phyloP scores from a whole-genome alignment of 306 rosid species.

The Sechiopsis laciniata region DNA sequence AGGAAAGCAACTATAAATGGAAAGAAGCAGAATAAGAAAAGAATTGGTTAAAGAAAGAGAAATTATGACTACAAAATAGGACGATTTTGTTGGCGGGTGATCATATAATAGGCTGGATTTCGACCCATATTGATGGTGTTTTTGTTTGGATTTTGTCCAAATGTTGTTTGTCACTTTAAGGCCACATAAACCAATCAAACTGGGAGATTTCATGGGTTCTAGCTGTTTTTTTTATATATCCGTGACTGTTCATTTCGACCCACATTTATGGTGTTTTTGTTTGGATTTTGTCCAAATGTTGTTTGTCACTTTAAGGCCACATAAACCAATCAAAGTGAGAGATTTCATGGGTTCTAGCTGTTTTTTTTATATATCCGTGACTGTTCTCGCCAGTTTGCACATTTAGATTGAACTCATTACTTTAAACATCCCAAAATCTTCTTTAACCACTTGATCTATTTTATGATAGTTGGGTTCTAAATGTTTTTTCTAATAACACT shows the following conservation, averaged over 20 bases:
- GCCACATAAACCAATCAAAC: not conserved
- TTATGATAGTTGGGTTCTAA: too few relatives aligned
- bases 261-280: not conserved
- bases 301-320: not conserved
- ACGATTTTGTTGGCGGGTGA: not conserved
- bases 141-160: not conserved
- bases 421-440: too few relatives aligned
- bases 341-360: too few relatives aligned
- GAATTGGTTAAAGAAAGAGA: not conserved
- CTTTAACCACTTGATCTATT: too few relatives aligned
- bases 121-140: not conserved
- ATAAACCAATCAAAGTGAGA: too few relatives aligned
- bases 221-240: too few relatives aligned
- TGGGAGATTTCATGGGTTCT: too few relatives aligned
- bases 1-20: not conserved
- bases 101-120: not conserved
- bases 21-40: not conserved
- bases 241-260: too few relatives aligned
- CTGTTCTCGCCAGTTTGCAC: too few relatives aligned
- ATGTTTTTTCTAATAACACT: too few relatives aligned
- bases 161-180: conserved; percentile 8
- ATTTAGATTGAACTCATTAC: too few relatives aligned
- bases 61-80: not conserved
- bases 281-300: not conserved
- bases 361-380: too few relatives aligned